These are phyloP conservation scores for Calocera viscosa DNA, from an alignment of 768 basidiomycete species.

Conservation along the genomic window DNA sequence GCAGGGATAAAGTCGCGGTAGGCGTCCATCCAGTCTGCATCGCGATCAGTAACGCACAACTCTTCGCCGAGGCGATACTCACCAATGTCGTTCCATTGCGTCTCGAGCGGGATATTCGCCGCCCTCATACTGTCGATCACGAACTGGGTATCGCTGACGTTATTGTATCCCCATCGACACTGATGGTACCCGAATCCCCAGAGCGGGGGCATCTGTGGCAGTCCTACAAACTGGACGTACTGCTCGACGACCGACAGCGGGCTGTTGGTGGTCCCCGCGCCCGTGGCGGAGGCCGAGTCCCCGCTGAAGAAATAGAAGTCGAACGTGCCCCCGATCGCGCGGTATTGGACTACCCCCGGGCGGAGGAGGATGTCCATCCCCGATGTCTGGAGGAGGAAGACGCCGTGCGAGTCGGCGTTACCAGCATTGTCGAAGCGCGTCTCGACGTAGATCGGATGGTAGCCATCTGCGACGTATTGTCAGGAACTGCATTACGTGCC, in stretches of 20 bases:
- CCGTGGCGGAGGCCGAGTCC: conserved; percentile 27
- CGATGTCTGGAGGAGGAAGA: conserved; percentile 55
- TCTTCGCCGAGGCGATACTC: neutral
- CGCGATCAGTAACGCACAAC: neutral
- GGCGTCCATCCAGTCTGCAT: conserved; percentile 9
- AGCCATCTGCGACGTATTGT: conserved; percentile 33
- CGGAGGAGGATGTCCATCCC: conserved; percentile 53
- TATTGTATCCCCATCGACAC: conserved; percentile 31
- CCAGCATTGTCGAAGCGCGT: conserved; percentile 31
- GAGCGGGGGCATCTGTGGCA: conserved; percentile 56
- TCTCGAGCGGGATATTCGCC: conserved; percentile 26
- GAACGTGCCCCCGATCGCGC: conserved; percentile 59
- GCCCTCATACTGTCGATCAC: conserved; percentile 22
- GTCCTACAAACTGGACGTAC: conserved; percentile 52
- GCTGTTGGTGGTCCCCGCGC: conserved; percentile 19
- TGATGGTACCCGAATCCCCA: conserved; percentile 75
- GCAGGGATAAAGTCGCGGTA: conserved; percentile 24
- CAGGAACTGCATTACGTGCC: neutral
- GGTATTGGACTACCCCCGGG: conserved; percentile 42
- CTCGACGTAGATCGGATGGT: conserved; percentile 62
- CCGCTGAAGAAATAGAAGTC: conserved; percentile 64
- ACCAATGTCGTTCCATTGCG: conserved; percentile 13
- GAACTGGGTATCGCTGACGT: conserved; percentile 19
- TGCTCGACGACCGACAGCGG: conserved; percentile 47
- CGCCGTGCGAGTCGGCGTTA: conserved; percentile 51